Evolutionary conservation across 805 yeast species (phyloP), one percentile per base, ranked within the genome.

Genomic region (Starmerella ratchasimensis): DNA sequence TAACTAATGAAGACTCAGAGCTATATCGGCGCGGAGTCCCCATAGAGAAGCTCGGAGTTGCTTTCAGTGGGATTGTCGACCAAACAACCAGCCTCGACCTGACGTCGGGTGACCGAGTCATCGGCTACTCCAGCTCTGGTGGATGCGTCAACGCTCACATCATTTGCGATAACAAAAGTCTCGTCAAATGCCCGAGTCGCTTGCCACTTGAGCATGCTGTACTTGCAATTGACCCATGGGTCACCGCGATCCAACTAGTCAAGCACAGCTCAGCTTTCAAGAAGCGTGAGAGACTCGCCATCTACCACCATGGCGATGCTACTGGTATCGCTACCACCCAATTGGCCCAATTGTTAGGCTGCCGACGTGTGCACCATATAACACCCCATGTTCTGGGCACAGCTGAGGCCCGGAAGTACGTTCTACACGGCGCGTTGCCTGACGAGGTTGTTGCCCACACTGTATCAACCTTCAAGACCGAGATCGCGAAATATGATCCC

Each of bases 61-160:
- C 60, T 38, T 61, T 60, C 37, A 46, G 61, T 11, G 66, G 66
- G 6, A 38, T 39, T 4, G 42, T 61, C 23, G 50, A 27, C 13
- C 40, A 47, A 18, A 28, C 48, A 9, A 39, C 41, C 4, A 23
- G 29, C 13, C 15, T 8, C 11, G 18, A 19, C 16, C 38, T 17
- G 3, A 17, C 23, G 14, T 55, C 46, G 3, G 63, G 62, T 7
- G 62, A 60, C 28, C 38, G 44, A 10, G 66, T 61, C 16, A 54
- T 56, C 39, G 66, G 66, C 1, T 46, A 59, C 16, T 55, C 47
- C 1, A 41, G 45, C 4, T 11, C 18, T 7, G 63, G 63, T 9
- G 66, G 66, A 5, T 58, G 64, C 3, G 59, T 58, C 37, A 16
- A 64, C 6, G 59, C 60, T 44, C 54, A 47, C 31, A 54, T 60